A percentile compares a stretch with the other conserved stretches of the same genome.
Evolutionary conservation across 371 early-diverging fungal genomes (phyloP).

Genomic region (Syncephalastrum monosporum): DNA sequence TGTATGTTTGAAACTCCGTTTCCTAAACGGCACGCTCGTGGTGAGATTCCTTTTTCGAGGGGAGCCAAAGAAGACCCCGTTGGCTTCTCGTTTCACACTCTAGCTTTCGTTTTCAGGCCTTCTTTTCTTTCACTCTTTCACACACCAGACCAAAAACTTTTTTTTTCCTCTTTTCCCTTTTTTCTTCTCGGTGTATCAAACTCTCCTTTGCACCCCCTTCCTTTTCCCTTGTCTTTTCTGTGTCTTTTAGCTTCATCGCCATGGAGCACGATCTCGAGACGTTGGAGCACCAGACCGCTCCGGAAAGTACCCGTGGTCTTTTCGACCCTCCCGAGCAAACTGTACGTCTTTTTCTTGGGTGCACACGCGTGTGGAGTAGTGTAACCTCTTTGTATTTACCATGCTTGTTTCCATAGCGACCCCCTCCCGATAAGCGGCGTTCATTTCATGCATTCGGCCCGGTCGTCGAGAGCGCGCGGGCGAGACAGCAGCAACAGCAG

Average conservation of each 20-base stretch:
- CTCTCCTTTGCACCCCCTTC: conserved; percentile 21
- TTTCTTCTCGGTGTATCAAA: conserved; percentile 10
- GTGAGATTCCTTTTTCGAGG: conserved; percentile 4
- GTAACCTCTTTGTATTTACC: no score
- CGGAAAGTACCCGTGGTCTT: conserved; percentile 52
- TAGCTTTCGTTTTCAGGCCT: conserved; percentile 6
- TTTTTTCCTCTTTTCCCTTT: conserved; percentile 10
- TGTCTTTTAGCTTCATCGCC: conserved; percentile 23
- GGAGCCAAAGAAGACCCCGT: conserved; percentile 8
- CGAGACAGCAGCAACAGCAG: conserved; percentile 9
- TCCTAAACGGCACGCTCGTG: no score
- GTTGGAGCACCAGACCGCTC: conserved; percentile 53
- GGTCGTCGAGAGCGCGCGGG: conserved; percentile 8
- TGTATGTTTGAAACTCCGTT: conserved; percentile 3
- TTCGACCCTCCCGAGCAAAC: conserved; percentile 42
- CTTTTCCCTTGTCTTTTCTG: conserved; percentile 21
- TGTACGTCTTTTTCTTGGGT: conserved; percentile 13
- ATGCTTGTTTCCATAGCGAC: no score
- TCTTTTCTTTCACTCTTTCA: conserved; percentile 2
- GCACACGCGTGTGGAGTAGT: no score
- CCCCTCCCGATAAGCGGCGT: conserved; percentile 28
- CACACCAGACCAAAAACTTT: conserved; percentile 6
- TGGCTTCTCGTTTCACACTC: conserved; percentile 3
- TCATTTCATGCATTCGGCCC: conserved; percentile 30
- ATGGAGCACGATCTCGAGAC: conserved; percentile 35